A percentile compares a stretch with the other conserved stretches of the same genome.
These are phyloP conservation scores for Phlebiopsis gigantea DNA, from an alignment of 768 basidiomycete genomes.

Conservation along the genomic window DNA sequence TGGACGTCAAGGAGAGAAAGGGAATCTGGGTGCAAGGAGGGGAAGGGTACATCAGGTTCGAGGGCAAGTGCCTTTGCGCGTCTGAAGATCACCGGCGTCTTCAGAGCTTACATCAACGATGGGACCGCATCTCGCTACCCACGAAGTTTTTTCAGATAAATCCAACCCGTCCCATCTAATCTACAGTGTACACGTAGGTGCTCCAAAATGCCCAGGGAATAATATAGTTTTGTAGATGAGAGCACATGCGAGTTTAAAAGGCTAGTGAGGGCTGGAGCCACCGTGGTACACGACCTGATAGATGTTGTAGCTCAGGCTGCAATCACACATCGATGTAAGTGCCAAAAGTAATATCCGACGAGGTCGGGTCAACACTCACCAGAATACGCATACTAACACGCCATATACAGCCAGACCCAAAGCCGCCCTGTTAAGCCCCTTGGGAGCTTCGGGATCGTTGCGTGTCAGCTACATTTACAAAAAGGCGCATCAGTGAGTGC, in stretches of 20 bases:
- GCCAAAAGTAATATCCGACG: not conserved
- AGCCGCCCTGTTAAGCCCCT: conserved; percentile 51
- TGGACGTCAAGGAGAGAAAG: conserved; percentile 8
- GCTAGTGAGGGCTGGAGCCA: not conserved
- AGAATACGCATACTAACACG: conserved; percentile 74
- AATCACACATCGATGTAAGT: conserved; percentile 12
- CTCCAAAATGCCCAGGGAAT: not conserved
- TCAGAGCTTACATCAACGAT: conserved; percentile 6
- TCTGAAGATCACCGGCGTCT: conserved; percentile 5
- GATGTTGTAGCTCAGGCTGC: conserved; percentile 75
- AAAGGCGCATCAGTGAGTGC: conserved; percentile 6
- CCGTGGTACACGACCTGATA: conserved; percentile 50
- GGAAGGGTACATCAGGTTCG: conserved; percentile 28
- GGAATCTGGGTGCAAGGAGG: conserved; percentile 13
- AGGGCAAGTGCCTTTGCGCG: conserved; percentile 23
- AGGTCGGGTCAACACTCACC: conserved; percentile 45
- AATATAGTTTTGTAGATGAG: not conserved
- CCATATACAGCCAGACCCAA: conserved; percentile 75
- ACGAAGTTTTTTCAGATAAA: not conserved
- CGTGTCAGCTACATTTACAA: conserved; percentile 27
- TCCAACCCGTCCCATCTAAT: not conserved
- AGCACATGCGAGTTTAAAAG: not conserved
- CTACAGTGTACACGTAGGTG: conserved; percentile 1
- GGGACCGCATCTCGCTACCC: not conserved
- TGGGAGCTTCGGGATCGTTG: conserved; percentile 50